Conservation (phyloP, 208 protist genomes). For the Wallacemonas rigidus region DNA sequence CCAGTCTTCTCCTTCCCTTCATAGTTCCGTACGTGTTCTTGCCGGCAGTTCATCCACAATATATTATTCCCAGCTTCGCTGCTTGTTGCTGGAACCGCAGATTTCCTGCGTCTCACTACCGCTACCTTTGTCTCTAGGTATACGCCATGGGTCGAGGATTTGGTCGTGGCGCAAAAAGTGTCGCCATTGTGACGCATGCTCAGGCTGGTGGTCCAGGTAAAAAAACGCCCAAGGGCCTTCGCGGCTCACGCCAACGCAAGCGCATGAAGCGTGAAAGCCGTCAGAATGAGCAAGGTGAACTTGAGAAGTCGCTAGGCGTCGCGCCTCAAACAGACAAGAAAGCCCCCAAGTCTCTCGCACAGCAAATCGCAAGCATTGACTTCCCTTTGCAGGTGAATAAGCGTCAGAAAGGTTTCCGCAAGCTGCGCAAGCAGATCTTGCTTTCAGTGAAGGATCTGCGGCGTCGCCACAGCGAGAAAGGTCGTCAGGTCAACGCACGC, state of each 20-base stretch:
- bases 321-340: slow-evolving; percentile 24
- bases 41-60: too few relatives aligned
- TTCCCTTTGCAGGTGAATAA: slow-evolving; percentile 79
- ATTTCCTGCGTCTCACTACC: too few relatives aligned
- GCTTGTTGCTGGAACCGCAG: too few relatives aligned
- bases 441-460: slow-evolving; percentile 68
- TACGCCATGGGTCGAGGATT: slow-evolving; percentile 78
- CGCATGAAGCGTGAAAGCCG: slow-evolving; percentile 47
- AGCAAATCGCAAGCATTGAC: slow-evolving; percentile 78
- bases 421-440: slow-evolving; percentile 78
- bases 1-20: too few relatives aligned
- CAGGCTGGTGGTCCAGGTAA: slow-evolving; percentile 62
- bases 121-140: background rate
- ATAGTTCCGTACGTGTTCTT: too few relatives aligned
- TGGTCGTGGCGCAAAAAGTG: slow-evolving; percentile 83
- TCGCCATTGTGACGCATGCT: slow-evolving; percentile 84
- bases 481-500: slow-evolving; percentile 5
- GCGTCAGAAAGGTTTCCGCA: slow-evolving; percentile 71
- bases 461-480: slow-evolving; percentile 50
- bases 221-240: slow-evolving; percentile 79
- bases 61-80: too few relatives aligned
- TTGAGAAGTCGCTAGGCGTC: slow-evolving; percentile 75
- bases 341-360: slow-evolving; percentile 57
- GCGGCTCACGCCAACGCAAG: slow-evolving; percentile 69
- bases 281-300: slow-evolving; percentile 47